Base-by-base conservation (phyloP, 2,329 filamentous ascomycete genomes). In the Hypoxylon sp. region DNA sequence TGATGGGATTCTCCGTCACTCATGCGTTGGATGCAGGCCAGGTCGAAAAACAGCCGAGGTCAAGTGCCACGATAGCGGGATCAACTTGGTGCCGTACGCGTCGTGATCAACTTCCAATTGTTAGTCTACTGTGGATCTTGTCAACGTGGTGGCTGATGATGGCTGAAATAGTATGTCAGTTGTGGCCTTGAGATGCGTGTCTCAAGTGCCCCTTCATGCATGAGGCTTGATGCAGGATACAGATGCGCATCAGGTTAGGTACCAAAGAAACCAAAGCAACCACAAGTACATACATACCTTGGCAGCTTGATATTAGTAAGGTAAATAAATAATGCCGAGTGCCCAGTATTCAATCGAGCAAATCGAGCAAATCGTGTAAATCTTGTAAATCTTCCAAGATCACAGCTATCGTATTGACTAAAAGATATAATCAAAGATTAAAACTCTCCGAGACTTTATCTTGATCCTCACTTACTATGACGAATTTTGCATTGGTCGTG, bases 381-480 rank as follows among this genome's bases (percentile, higher is more conserved):
- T 15, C 35, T 26, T n/a, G 9, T 52, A 13, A 37, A 52, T 36
- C 23, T 29, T 46, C 21, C 29, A 17, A 34, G 25, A 40, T 15
- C 1, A 47, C 34, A 32, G 7, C 25, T 13, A 51, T 35, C 41
- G 16, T 20, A 31, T 43, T 42, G 20, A 49, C 16, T n/a, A n/a
- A n/a, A n/a, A 34, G 17, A 42, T 8, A 44, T 26, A 17, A 13
- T n/a, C 23, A 35, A 19, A 44, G 41, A 8, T 26, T n/a, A 16
- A 17, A 25, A 7, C 8, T 12, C 13, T 17, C 15, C 12, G 20
- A 13, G 32, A 8, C 34, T 45, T 40, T 15, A 43, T 42, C 44
- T 34, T 49, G 40, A n/a, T n/a, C n/a, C n/a, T 54, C 47, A 49
- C 36, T 57, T 52, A 49, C 49, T 55, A 47, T 32, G 41, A 46